These are phyloP conservation scores for Wickerhamomyces queroliae DNA, from an alignment of 805 yeast species.

Conservation along the genomic window DNA sequence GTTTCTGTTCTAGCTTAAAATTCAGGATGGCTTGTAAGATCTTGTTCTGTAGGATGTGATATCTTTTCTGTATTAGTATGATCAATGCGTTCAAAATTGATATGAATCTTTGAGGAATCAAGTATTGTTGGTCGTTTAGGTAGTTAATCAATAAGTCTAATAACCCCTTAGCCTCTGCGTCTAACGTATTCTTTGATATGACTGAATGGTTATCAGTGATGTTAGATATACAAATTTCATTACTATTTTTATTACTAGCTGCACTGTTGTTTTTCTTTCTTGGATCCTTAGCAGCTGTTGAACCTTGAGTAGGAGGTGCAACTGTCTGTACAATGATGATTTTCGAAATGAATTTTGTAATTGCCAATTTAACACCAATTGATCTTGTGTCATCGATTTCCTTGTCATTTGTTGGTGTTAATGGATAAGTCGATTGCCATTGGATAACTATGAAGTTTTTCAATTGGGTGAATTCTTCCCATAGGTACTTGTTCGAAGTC, in stretches of 20 bases:
- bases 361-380: conserved; percentile 56
- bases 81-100: conserved; percentile 64
- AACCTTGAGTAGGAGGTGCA: too few relatives aligned
- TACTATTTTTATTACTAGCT: conserved; percentile 7
- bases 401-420: conserved; percentile 25
- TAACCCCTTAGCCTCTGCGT: conserved; percentile 65
- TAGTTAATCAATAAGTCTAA: conserved; percentile 59
- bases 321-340: conserved; percentile 50
- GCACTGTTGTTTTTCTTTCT: conserved; percentile 14
- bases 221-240: conserved; percentile 18
- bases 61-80: conserved; percentile 59
- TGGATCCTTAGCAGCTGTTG: conserved; percentile 15
- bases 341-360: conserved; percentile 66
- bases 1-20: conserved; percentile 55
- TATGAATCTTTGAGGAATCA: conserved; percentile 53
- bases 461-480: conserved; percentile 52
- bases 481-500: conserved; percentile 34
- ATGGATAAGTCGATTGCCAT: conserved; percentile 56
- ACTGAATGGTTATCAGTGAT: conserved; percentile 51
- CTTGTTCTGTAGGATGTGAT: conserved; percentile 46
- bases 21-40: conserved; percentile 54
- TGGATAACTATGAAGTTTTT: conserved; percentile 54
- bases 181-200: conserved; percentile 46
- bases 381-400: conserved; percentile 34
- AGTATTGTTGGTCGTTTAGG: conserved; percentile 48